Evolutionary conservation across 169 alveolate species (phyloP), one percentile per base, ranked within the genome.

Genomic region (Plasmodium billcollinsi): DNA sequence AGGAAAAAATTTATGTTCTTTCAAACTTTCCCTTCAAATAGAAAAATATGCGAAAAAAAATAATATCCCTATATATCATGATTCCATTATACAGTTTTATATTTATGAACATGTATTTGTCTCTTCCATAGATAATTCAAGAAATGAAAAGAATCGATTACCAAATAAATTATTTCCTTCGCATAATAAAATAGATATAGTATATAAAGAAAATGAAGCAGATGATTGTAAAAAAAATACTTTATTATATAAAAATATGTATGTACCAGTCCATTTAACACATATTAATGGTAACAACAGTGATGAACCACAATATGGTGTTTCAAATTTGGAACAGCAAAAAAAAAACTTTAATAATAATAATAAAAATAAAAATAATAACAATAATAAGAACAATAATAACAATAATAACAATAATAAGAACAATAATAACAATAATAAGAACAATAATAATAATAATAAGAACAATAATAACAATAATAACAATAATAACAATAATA

Each of bases 1-100:
- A 11, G 24, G 59, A 2, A n/a, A 15, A n/a, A 43, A 4, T 18
- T 54, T 21, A 9, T 26, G 6, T 39, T 1, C 39, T 5, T 78
- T 63, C 59, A 78, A 78, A 4, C 70, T 78, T 5, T 65, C 89
- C 7, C 45, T 49, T 29, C 78, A 78, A 63, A 78, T 78, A 2
- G 71, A 78, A 50, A 21, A 43, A 29, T 65, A 71, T n/a, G 89
- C 89, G 2, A 78, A 66, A 66, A 78, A 58, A 59, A 78, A 78
- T n/a, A 78, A 78, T 15, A 21, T 78, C 15, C 14, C 18, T 18
- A 78, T 78, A 24, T 69, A 66, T 15, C 14, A 63, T 11, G 39
- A 66, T 20, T 26, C 78, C 9, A 50, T 33, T 12, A 47, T 78
- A 39, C 21, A 50, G 54, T 78, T 78, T 66, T 50, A 21, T 58